Evolutionary conservation across 768 basidiomycete species (phyloP).

Genomic region (Solioccasus polychromus): DNA sequence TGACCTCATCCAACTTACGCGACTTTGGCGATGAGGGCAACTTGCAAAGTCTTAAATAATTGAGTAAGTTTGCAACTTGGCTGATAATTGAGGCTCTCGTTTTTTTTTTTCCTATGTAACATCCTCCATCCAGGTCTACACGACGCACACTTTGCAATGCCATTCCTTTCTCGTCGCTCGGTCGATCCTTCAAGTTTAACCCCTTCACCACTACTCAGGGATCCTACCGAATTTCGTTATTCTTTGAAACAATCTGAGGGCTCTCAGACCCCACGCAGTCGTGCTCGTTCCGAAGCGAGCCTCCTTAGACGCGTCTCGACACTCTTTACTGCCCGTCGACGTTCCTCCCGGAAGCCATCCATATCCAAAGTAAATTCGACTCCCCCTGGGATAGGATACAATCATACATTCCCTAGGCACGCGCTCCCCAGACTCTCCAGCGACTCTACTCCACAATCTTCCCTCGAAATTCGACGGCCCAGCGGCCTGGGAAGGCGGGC

Average conservation of each 20-base stretch:
- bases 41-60: constrained; percentile 22
- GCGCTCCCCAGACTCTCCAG: constrained; percentile 23
- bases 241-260: not conserved
- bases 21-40: constrained; percentile 19
- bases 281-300: constrained; percentile 25
- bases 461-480: constrained; percentile 32
- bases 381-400: constrained; percentile 17
- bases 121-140: not conserved
- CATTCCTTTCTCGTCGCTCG: constrained; percentile 29
- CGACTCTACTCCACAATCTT: constrained; percentile 19
- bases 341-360: constrained; percentile 13
- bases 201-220: not conserved
- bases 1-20: constrained; percentile 12
- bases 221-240: no score
- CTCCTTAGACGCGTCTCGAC: constrained; percentile 29
- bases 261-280: constrained; percentile 13
- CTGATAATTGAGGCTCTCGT: not conserved
- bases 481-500: constrained; percentile 32
- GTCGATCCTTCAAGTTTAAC: constrained; percentile 24
- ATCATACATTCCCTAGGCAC: constrained; percentile 9
- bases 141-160: constrained; percentile 15
- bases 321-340: constrained; percentile 25
- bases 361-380: constrained; percentile 3
- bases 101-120: constrained; percentile 15
- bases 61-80: constrained; percentile 5